Base-by-base conservation (phyloP, 2,329 filamentous ascomycete genomes). In the Paecilomyces sp. region DNA sequence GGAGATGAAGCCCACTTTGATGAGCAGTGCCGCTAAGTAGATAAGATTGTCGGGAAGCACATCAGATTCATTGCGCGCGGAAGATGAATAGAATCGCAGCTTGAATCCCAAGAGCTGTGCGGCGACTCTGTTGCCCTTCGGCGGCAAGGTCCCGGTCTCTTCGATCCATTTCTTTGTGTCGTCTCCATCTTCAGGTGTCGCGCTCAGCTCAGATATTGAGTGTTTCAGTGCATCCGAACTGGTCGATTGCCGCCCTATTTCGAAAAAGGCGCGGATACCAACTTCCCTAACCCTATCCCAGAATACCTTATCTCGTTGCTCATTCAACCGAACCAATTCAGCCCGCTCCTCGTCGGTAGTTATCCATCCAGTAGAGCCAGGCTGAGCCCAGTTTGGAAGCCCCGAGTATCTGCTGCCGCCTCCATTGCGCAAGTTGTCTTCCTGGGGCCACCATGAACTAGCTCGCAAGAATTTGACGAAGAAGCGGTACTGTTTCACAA, bases 81-180 rank as follows among this genome's bases (percentile, higher is more conserved):
- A 81, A 0, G 91, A 95, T 50, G 91, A 89, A 71, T 99, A 99
- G 74, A 96, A 99, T 13, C 91, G 90, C 56, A 99, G 83, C 76
- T 99, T 99, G 82, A 99, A 99, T 3, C 94, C 94, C 13, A 99
- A 86, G 3, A 99, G 83, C 72, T 97, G 94, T 31, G 95, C 95
- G 1, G 94, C 94, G 61, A 95, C 91, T 52, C 88, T 86, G 72
- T 97, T 99, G 31, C 95, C 94, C 31, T 84, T 82, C 1, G 92
- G 91, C 3, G 92, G 92, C 3, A 94, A 77, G 0, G 90, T 95
- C 59, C 87, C 88, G 2, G 93, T 97, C 61, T 85, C 80, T 63
- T 85, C 82, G 66, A 96, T 90, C 91, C 92, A 97, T 65, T 88
- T 82, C 6, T 82, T 80, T 59, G 86, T 85, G 28, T 85, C 79